Base-by-base conservation (phyloP, 1,139 yeast genomes). In the Pichia sp. region DNA sequence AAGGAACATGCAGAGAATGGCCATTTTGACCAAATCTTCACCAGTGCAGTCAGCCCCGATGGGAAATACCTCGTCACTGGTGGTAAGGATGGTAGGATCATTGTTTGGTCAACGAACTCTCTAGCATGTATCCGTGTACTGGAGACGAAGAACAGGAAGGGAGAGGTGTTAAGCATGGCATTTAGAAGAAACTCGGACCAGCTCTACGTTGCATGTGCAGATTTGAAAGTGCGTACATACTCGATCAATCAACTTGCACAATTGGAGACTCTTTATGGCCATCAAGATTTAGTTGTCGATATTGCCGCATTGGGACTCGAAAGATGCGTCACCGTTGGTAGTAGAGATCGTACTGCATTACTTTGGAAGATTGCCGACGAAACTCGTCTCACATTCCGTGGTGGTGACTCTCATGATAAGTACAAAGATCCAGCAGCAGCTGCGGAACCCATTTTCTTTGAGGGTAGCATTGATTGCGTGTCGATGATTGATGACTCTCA, bases 311-410 rank as follows among this genome's bases (percentile, higher is more conserved):
- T 91, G 45, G 74, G 76, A 14, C 77, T 78, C 58, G 97, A 91
- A 55, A 76, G 96, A 35, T 91, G 98, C 66, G 91, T 91, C 26
- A 85, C 95, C 17, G 97, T 88, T 19, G 98, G 98, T 16, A 71
- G 94, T 5, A 74, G 98, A 52, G 98, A 91, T 60, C 78, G 94
- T 51, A 84, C 96, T 1, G 96, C 93, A 14, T 82, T 93, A 79
- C 67, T 85, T 51, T 91, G 98, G 98, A 91, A 93, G 59, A 86
- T 91, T 47, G 75, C 94, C 20, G 98, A 93, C 52, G 98, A 91
- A 62, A 77, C 94, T 2, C 73, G 97, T 53, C 71, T 91, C 50
- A 87, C 96, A 1, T 91, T 91, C 60, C 72, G 96, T 53, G 96
- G 96, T 43, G 96, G 95, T 41, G 94, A 85, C 52, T 66, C 52